Conservation (phyloP, 1,284 basidiomycete genomes). For the Apiotrichum akiyoshidainum region DNA sequence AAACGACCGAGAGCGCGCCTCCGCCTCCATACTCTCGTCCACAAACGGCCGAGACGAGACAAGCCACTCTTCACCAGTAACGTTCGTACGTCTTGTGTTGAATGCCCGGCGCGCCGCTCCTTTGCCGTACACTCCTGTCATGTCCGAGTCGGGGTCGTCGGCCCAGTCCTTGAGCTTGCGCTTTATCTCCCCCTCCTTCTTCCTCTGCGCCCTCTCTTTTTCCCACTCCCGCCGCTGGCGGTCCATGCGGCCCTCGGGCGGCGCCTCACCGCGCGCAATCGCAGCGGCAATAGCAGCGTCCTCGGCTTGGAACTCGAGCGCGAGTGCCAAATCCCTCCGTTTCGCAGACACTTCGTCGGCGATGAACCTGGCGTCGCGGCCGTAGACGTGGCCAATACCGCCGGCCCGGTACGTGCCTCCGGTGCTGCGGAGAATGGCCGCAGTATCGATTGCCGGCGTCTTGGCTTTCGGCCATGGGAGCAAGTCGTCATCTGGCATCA, state of each 20-base stretch:
- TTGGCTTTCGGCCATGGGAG: constrained; percentile 8
- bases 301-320: constrained; percentile 13
- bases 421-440: background rate
- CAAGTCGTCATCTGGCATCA: constrained; percentile 3
- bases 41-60: background rate
- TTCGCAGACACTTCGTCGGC: constrained; percentile 9
- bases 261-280: constrained; percentile 6
- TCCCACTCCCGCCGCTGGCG: constrained; percentile 9
- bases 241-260: constrained; percentile 7
- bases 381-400: background rate
- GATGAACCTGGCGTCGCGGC: background rate
- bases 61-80: background rate
- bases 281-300: constrained; percentile 9
- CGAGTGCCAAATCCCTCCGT: constrained; percentile 4
- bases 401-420: constrained; percentile 25
- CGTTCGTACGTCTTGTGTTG: background rate
- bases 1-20: background rate
- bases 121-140: no score
- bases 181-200: no score
- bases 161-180: no score
- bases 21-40: background rate
- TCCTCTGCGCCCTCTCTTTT: constrained; percentile 5
- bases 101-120: background rate
- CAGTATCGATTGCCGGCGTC: background rate
- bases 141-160: no score